Conservation (phyloP, 129 eudicot species). For the Escallonia herrerae region DNA sequence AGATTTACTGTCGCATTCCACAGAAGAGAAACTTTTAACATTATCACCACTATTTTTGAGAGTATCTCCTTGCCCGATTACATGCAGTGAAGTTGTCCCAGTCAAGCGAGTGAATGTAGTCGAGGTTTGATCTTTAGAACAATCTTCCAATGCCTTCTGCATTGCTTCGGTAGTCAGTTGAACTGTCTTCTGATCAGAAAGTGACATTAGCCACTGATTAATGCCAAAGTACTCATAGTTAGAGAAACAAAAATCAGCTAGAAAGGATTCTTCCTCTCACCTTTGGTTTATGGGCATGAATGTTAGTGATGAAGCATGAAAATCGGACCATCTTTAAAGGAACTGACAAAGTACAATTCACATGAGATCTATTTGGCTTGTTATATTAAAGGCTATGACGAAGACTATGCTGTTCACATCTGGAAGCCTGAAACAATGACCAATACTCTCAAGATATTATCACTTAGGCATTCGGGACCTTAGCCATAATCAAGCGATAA, state of each 20-base stretch:
- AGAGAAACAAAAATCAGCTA: not conserved
- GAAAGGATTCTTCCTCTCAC: conserved; percentile 32
- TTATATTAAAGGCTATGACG: conserved; percentile 4
- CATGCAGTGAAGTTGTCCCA: conserved; percentile 10
- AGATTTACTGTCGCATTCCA: conserved; percentile 47
- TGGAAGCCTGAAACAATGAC: conserved; percentile 25
- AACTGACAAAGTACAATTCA: conserved; percentile 13
- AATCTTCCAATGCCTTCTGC: conserved; percentile 69
- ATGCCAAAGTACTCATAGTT: not conserved
- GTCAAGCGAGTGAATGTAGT: conserved; percentile 13
- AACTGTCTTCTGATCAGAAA: conserved; percentile 47
- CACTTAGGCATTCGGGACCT: conserved; percentile 18
- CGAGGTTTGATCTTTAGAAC: conserved; percentile 22
- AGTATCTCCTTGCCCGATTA: conserved; percentile 15
- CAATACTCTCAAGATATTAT: conserved; percentile 4
- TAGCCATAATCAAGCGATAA: conserved; percentile 95
- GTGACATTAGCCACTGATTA: conserved; percentile 7
- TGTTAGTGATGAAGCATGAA: conserved; percentile 68
- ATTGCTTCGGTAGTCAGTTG: conserved; percentile 62
- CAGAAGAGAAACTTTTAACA: conserved; percentile 33
- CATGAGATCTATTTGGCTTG: conserved; percentile 19
- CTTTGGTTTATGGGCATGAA: conserved; percentile 58
- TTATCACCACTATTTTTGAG: conserved; percentile 11
- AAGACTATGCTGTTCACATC: conserved; percentile 18
- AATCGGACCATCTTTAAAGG: conserved; percentile 60